Evolutionary conservation across 495 filamentous ascomycete genomes (phyloP).

Genomic region (Amphirosellinia nigrospora): DNA sequence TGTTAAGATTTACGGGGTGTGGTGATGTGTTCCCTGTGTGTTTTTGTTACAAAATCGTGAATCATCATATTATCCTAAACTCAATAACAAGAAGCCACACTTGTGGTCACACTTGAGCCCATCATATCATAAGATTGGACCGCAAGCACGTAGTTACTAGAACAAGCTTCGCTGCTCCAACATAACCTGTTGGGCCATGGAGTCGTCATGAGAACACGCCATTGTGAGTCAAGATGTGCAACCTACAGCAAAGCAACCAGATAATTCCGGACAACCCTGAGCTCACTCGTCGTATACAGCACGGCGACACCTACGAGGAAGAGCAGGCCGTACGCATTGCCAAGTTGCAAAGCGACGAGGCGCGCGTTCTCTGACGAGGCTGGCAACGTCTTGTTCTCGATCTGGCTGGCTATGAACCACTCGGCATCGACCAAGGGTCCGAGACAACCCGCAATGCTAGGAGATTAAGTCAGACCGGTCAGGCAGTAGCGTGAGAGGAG

Average conservation of each 20-base stretch:
- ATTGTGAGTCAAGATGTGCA: not conserved
- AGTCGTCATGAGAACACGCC: no score
- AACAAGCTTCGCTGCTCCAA: no score
- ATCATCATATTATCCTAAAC: no score
- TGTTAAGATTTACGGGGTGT: no score
- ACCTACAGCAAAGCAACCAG: conserved; percentile 62
- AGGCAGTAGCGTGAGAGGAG: conserved; percentile 22
- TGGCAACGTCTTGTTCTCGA: conserved; percentile 43
- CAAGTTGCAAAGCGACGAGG: conserved; percentile 59
- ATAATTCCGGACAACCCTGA: conserved; percentile 70
- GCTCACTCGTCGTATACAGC: conserved; percentile 66
- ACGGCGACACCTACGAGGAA: conserved; percentile 65
- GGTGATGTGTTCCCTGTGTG: no score
- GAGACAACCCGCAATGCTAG: conserved; percentile 59
- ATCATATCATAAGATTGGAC: no score
- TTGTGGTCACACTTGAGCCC: no score
- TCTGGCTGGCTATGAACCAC: conserved; percentile 67
- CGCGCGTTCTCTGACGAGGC: conserved; percentile 39
- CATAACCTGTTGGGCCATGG: no score
- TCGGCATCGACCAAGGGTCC: conserved; percentile 60
- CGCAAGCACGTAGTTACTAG: no score
- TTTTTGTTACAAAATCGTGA: no score
- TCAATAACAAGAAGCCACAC: no score
- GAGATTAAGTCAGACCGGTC: not conserved
- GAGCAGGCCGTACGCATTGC: conserved; percentile 71